These are phyloP conservation scores for Wickerhamomyces chaumierensis DNA, from an alignment of 805 yeast genomes.

Conservation along the genomic window DNA sequence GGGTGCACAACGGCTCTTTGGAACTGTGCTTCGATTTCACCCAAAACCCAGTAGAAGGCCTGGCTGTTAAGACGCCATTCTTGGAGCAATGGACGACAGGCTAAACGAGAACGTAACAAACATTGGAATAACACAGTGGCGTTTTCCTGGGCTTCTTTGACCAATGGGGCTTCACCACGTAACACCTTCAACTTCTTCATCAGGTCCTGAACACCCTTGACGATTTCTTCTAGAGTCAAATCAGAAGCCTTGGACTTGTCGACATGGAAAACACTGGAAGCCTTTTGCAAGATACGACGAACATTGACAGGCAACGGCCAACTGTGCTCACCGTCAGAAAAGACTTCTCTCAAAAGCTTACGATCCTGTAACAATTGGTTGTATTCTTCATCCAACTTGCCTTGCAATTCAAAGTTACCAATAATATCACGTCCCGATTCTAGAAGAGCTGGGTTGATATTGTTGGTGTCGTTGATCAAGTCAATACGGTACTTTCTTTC, in stretches of 20 bases:
- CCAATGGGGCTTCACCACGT: conserved; percentile 67
- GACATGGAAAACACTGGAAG: conserved; percentile 92
- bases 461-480: conserved; percentile 54
- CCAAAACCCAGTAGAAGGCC: conserved; percentile 93
- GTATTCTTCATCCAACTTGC: conserved; percentile 73
- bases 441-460: conserved; percentile 60
- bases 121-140: conserved; percentile 88
- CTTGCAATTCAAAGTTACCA: conserved; percentile 81
- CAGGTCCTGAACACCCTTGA: conserved; percentile 57
- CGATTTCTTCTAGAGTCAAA: conserved; percentile 72
- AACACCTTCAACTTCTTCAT: conserved; percentile 61
- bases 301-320: conserved; percentile 98
- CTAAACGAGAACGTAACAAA: conserved; percentile 82
- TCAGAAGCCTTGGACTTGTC: conserved; percentile 89
- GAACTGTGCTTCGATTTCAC: conserved; percentile 90
- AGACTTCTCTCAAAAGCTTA: conserved; percentile 67
- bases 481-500: conserved; percentile 81
- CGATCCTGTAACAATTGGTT: conserved; percentile 72
- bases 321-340: conserved; percentile 86
- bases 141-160: conserved; percentile 81
- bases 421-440: conserved; percentile 86
- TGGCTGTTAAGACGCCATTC: conserved; percentile 76
- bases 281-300: conserved; percentile 92
- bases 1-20: conserved; percentile 87
- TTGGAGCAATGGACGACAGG: conserved; percentile 82